These are phyloP conservation scores for Lipomyces yamanashiensis DNA, from an alignment of 805 yeast species.

Conservation along the genomic window DNA sequence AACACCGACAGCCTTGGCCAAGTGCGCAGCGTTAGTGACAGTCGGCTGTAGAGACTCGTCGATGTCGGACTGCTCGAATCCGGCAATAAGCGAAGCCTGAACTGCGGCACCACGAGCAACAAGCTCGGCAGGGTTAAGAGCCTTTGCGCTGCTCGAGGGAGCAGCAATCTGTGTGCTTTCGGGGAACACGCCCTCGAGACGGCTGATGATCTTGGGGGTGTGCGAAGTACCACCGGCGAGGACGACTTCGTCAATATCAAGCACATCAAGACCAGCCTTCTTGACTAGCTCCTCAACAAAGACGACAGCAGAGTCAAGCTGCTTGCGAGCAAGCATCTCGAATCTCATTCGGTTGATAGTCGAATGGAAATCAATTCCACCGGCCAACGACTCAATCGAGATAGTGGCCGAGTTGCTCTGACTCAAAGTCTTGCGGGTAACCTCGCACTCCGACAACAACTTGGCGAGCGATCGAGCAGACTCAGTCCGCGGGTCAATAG, in stretches of 20 bases:
- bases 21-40: conserved; percentile 86
- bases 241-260: conserved; percentile 88
- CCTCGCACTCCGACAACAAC: conserved; percentile 77
- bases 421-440: conserved; percentile 87
- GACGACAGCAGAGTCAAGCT: conserved; percentile 71
- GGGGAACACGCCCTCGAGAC: conserved; percentile 77
- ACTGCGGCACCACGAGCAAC: conserved; percentile 94
- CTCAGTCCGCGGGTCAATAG: conserved; percentile 77
- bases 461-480: conserved; percentile 82
- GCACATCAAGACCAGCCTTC: conserved; percentile 82
- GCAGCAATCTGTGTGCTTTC: conserved; percentile 75
- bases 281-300: conserved; percentile 75
- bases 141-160: conserved; percentile 75
- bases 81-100: conserved; percentile 84
- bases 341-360: conserved; percentile 91
- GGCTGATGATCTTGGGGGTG: conserved; percentile 86
- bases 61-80: conserved; percentile 67
- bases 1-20: conserved; percentile 82
- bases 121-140: conserved; percentile 85
- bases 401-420: conserved; percentile 87
- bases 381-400: conserved; percentile 92
- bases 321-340: conserved; percentile 83
- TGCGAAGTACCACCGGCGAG: conserved; percentile 93
- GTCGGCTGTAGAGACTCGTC: conserved; percentile 78
- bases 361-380: conserved; percentile 91